Percentiles rank a stretch among this genome's conserved stretches.
phyloP scores from a whole-genome alignment of 2,329 filamentous ascomycete genomes.

The Aspergillus floridensis region DNA sequence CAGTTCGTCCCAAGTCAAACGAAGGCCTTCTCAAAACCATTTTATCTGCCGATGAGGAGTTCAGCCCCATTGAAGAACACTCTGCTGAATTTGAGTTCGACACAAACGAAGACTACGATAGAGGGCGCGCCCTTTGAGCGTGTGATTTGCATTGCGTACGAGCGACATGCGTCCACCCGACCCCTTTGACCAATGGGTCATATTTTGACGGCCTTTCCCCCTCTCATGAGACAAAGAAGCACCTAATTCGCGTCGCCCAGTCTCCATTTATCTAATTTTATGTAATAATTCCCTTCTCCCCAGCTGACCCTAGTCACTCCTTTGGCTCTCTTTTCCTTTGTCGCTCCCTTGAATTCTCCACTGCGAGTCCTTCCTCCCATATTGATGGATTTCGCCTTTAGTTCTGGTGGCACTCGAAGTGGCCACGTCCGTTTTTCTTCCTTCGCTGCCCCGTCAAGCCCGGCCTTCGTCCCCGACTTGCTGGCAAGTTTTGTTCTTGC shows the following conservation, averaged over 20 bases:
- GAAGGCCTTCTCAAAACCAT: slow-evolving; percentile 59
- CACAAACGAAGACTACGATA: slow-evolving; percentile 21
- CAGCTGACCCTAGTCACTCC: slow-evolving; percentile 12
- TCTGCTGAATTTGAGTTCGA: slow-evolving; percentile 58
- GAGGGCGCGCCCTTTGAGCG: slow-evolving; percentile 16
- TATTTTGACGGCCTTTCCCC: not conserved
- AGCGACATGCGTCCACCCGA: not conserved
- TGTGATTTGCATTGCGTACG: not conserved
- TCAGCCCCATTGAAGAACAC: slow-evolving; percentile 31
- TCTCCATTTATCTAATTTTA: not conserved
- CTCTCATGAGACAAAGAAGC: not conserved
- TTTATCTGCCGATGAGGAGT: slow-evolving; percentile 36
- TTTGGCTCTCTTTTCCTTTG: slow-evolving; percentile 6
- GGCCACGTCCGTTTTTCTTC: slow-evolving; percentile 10
- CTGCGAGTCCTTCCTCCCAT: slow-evolving; percentile 8
- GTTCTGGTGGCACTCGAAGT: slow-evolving; percentile 11
- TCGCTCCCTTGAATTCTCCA: slow-evolving; percentile 11
- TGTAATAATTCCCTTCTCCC: not conserved
- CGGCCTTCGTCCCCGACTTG: slow-evolving; percentile 9
- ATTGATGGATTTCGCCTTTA: slow-evolving; percentile 5
- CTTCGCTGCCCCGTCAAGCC: slow-evolving; percentile 1
- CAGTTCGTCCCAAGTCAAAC: slow-evolving; percentile 58
- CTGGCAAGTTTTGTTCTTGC: slow-evolving; percentile 18
- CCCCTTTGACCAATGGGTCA: not conserved
- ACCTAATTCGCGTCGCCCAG: not conserved